phyloP scores from a whole-genome alignment of 139 green algal species.

The Mesostigma viride region DNA sequence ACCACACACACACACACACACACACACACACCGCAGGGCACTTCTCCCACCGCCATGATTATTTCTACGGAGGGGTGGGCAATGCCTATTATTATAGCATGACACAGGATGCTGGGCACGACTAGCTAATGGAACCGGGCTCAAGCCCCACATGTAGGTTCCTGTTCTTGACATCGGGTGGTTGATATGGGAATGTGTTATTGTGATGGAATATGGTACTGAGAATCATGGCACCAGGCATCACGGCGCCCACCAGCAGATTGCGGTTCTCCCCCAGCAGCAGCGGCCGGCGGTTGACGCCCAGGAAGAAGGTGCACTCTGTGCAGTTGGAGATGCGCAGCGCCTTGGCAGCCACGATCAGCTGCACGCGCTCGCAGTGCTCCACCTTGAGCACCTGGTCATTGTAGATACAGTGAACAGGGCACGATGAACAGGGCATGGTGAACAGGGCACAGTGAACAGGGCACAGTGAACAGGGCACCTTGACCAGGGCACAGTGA shows the following conservation, averaged over 20 bases:
- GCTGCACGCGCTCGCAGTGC: conserved; percentile 25
- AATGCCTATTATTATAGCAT: no score
- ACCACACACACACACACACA: no score
- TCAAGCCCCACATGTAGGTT: no score
- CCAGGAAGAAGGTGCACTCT: conserved; percentile 34
- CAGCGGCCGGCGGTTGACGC: conserved; percentile 19
- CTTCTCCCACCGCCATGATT: no score
- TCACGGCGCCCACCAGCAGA: conserved; percentile 21
- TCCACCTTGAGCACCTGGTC: conserved; percentile 33
- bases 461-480: background rate
- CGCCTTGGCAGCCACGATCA: conserved; percentile 21
- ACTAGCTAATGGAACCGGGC: no score
- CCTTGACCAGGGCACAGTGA: background rate
- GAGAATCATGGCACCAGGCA: no score
- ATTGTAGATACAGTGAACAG: background rate
- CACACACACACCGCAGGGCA: no score
- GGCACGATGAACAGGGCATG: background rate
- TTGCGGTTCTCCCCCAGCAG: conserved; percentile 34
- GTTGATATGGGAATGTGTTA: no score
- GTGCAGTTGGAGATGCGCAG: conserved; percentile 29
- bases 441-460: background rate
- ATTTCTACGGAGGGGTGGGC: no score
- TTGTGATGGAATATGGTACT: no score
- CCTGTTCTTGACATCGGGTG: no score
- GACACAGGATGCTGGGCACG: no score